Conservation (phyloP, 352 stramenopile genomes). For the Thalassiosira ordinaria region DNA sequence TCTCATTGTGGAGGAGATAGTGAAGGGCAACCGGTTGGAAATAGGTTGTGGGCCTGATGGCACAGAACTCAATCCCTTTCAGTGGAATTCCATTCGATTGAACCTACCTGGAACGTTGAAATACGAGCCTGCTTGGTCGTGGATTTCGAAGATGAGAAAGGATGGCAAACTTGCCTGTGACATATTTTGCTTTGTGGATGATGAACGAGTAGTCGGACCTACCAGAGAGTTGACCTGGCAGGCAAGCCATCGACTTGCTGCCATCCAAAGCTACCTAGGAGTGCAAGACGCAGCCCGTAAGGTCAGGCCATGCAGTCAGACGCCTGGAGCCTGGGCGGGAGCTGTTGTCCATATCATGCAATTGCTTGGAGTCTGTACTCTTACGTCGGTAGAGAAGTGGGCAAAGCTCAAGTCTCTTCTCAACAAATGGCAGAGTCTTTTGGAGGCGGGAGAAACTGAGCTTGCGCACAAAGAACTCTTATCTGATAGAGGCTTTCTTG, state of each 20-base stretch:
- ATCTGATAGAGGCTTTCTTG: slow-evolving; percentile 58
- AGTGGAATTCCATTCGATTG: slow-evolving; percentile 45
- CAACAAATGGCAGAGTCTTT: slow-evolving; percentile 15
- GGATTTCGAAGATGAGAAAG: slow-evolving; percentile 40
- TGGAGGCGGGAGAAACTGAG: slow-evolving; percentile 2
- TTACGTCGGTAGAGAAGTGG: slow-evolving; percentile 62
- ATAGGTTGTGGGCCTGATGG: background rate
- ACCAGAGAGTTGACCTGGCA: slow-evolving; percentile 29
- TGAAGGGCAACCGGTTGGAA: slow-evolving; percentile 36
- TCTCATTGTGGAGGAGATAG: slow-evolving; percentile 35
- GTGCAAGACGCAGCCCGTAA: slow-evolving; percentile 59
- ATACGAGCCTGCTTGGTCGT: slow-evolving; percentile 56
- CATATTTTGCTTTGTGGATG: slow-evolving; percentile 60
- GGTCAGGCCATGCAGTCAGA: slow-evolving; percentile 18
- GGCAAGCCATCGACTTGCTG: slow-evolving; percentile 19
- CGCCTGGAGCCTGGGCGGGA: slow-evolving; percentile 62
- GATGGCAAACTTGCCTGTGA: slow-evolving; percentile 46
- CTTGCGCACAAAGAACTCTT: slow-evolving; percentile 44
- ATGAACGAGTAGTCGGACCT: slow-evolving; percentile 30
- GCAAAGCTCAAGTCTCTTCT: slow-evolving; percentile 31
- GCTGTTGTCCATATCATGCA: slow-evolving; percentile 35
- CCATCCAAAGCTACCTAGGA: slow-evolving; percentile 35
- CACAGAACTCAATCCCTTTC: slow-evolving; percentile 43
- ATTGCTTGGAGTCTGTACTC: slow-evolving; percentile 26
- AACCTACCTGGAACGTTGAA: slow-evolving; percentile 56